Base-by-base conservation (phyloP, 2,329 filamentous ascomycete genomes). In the Monosporascus cannonballus region DNA sequence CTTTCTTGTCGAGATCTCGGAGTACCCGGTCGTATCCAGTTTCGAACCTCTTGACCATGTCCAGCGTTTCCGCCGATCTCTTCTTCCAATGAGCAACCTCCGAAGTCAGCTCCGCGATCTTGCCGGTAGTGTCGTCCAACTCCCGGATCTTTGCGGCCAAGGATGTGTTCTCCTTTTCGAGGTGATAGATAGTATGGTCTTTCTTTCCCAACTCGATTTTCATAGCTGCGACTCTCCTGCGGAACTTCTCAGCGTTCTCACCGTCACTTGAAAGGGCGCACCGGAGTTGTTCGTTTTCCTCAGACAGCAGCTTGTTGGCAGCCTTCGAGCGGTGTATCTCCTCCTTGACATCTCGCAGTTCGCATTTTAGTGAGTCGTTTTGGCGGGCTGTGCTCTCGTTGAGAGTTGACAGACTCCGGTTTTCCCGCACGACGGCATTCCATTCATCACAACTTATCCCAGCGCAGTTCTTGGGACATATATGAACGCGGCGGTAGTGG, bases 401-500 rank as follows among this genome's bases (percentile, higher is more conserved):
- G 8, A 39, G 39, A 6, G 49, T 47, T 14, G 46, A 41, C 14
- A 56, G 27, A 25, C 36, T 47, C 14, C 56, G 59, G 50, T 66
- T 61, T 27, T 60, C 55, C 22, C 54, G 53, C 17, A 53, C 20
- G 9, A 65, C 38, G 34, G 27, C 53, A 38, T 61, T 58, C 60
- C 58, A 67, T 8, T 64, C 52, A n/a, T 62, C 59, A 18, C 57
- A 30, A 2, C 61, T 47, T 38, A 65, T 53, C 27, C 61, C 56
- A n/a, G 61, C 59, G 49, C 63, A 66, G 59, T 58, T 54, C 7
- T 65, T 61, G 42, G 55, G 57, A 42, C 62, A 66, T 56, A 53
- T 52, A 8, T 47, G 37, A 6, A 54, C 58, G 42, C 39, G 44
- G 46, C 51, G 54, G 38, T 56, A 39, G 37, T 53, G 59, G 20